Conservation (phyloP, 2,329 filamentous ascomycete species). For the Fusarium ambrosium region DNA sequence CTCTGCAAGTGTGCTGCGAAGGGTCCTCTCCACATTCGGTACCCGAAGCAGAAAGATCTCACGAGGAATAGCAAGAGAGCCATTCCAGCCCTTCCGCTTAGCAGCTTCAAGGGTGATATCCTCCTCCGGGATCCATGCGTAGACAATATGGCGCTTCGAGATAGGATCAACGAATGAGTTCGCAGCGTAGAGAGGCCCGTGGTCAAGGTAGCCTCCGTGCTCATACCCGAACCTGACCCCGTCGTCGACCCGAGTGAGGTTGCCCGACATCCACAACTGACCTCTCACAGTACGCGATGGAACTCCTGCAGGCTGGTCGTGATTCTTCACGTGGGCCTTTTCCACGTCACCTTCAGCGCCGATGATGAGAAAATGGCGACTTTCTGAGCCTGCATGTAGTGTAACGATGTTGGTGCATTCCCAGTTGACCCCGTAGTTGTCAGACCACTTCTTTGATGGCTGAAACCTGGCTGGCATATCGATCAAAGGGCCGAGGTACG, state of each 20-base stretch:
- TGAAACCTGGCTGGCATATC: constrained; percentile 54
- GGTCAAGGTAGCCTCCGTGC: constrained; percentile 31
- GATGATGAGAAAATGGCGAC: constrained; percentile 57
- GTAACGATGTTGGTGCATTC: constrained; percentile 61
- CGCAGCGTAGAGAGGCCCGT: constrained; percentile 56
- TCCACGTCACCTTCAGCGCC: constrained; percentile 57
- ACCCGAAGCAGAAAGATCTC: constrained; percentile 55
- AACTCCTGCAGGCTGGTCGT: neutral
- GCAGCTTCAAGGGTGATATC: constrained; percentile 57
- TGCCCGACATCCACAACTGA: neutral
- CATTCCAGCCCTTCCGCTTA: constrained; percentile 62
- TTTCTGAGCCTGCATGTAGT: constrained; percentile 46
- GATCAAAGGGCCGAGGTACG: constrained; percentile 57
- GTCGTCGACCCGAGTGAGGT: neutral
- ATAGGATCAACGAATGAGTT: constrained; percentile 61
- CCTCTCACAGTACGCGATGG: neutral
- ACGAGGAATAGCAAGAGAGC: constrained; percentile 59
- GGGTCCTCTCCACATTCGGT: constrained; percentile 52
- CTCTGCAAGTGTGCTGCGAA: constrained; percentile 49
- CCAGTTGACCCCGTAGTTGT: constrained; percentile 64
- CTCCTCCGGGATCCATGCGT: constrained; percentile 64
- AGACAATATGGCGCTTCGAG: constrained; percentile 55
- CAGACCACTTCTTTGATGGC: constrained; percentile 58
- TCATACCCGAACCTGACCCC: constrained; percentile 5
- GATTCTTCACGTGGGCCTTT: constrained; percentile 6